Evolutionary conservation across 208 protist species (phyloP).

Genomic region (Strigomonas culicis): DNA sequence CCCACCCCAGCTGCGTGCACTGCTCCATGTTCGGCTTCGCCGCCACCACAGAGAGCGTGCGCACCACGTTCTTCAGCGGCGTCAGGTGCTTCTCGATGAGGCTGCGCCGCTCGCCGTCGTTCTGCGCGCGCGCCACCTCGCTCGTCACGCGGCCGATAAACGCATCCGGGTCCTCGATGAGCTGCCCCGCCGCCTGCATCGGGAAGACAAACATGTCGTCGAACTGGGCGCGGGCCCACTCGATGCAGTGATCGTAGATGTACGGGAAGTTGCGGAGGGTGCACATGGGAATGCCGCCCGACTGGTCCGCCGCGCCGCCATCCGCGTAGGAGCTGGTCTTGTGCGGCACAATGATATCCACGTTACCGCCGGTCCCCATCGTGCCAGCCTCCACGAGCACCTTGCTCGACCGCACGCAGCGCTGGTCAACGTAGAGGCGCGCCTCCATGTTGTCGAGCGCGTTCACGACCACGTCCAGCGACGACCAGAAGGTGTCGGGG

Average conservation of each 20-base stretch:
- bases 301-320: conserved; percentile 95
- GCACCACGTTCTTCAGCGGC: conserved; percentile 45
- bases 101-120: conserved; percentile 68
- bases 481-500: conserved; percentile 95
- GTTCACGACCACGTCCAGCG: conserved; percentile 96
- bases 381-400: conserved; percentile 99
- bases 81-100: conserved; percentile 75
- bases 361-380: conserved; percentile 98
- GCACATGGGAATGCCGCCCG: conserved; percentile 98
- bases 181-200: conserved; percentile 72
- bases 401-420: conserved; percentile 96
- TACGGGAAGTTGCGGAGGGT: conserved; percentile 99
- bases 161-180: conserved; percentile 70
- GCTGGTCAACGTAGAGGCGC: conserved; percentile 94
- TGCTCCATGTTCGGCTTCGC: conserved; percentile 80
- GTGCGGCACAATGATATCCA: conserved; percentile 96
- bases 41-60: conserved; percentile 47
- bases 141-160: conserved; percentile 64
- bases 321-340: conserved; percentile 98
- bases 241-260: conserved; percentile 98
- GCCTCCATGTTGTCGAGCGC: conserved; percentile 99
- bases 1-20: conserved; percentile 94
- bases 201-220: conserved; percentile 91
- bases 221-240: conserved; percentile 93
- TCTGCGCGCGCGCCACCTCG: conserved; percentile 57